Conservation (phyloP, 495 filamentous ascomycete species). For the Xanthoparmelia taractica region DNA sequence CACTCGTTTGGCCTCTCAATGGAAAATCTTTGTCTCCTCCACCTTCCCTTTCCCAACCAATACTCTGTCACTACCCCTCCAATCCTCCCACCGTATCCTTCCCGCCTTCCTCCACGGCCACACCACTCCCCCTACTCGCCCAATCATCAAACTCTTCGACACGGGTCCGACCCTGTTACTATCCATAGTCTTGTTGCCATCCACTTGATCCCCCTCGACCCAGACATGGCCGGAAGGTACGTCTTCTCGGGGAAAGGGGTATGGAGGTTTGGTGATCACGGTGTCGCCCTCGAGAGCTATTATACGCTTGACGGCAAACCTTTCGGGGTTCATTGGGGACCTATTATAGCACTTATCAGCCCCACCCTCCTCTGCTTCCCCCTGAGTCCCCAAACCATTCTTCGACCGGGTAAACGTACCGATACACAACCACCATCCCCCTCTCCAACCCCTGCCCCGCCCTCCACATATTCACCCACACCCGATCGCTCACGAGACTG, state of each 20-base stretch:
- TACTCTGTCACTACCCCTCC: slow-evolving; percentile 39
- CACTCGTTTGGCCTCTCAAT: not conserved
- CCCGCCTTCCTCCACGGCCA: slow-evolving; percentile 49
- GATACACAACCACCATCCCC: slow-evolving; percentile 50
- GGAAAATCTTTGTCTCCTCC: slow-evolving; percentile 15
- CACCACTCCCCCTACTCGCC: slow-evolving; percentile 54
- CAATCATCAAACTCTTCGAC: slow-evolving; percentile 52
- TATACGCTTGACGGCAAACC: slow-evolving; percentile 60
- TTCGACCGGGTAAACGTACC: slow-evolving; percentile 26
- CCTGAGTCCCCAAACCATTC: not conserved
- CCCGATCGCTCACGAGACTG: slow-evolving; percentile 36
- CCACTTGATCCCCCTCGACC: slow-evolving; percentile 61
- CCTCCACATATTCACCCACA: slow-evolving; percentile 43
- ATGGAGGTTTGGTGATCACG: slow-evolving; percentile 54
- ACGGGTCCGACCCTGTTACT: slow-evolving; percentile 72
- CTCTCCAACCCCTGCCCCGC: slow-evolving; percentile 36
- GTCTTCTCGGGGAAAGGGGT: slow-evolving; percentile 45
- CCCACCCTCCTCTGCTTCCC: not conserved
- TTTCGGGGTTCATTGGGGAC: slow-evolving; percentile 53
- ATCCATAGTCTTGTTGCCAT: slow-evolving; percentile 51
- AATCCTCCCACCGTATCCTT: slow-evolving; percentile 38
- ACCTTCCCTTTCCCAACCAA: slow-evolving; percentile 37
- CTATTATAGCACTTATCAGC: slow-evolving; percentile 33
- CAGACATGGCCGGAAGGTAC: slow-evolving; percentile 69
- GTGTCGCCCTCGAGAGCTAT: slow-evolving; percentile 63